These are phyloP conservation scores for Thyridium curvatum DNA, from an alignment of 2,329 filamentous ascomycete genomes.

Conservation along the genomic window DNA sequence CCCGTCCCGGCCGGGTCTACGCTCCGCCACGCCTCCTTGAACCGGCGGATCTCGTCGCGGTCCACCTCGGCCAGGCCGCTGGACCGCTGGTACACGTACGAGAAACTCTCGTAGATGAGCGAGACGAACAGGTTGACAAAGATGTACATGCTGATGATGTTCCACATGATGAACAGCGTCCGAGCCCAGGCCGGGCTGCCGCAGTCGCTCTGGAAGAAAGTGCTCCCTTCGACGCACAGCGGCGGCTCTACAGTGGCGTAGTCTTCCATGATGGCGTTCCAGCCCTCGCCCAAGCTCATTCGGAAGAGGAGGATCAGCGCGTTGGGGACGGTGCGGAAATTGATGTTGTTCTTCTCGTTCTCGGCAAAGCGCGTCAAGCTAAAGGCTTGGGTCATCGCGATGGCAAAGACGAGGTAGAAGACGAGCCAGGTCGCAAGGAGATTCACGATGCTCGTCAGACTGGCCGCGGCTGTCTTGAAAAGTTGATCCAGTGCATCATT, in stretches of 20 bases:
- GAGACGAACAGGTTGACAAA: constrained; percentile 98
- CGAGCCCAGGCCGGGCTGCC: constrained; percentile 86
- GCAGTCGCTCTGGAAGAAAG: constrained; percentile 86
- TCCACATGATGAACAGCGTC: constrained; percentile 90
- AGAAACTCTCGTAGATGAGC: constrained; percentile 98
- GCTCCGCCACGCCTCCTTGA: constrained; percentile 97
- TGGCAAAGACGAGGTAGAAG: constrained; percentile 91
- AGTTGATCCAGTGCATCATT: constrained; percentile 97
- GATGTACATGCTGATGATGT: constrained; percentile 99
- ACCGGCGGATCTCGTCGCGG: constrained; percentile 87
- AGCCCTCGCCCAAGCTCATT: constrained; percentile 90
- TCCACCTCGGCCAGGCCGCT: constrained; percentile 88
- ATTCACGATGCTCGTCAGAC: constrained; percentile 84
- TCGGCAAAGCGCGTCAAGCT: constrained; percentile 83
- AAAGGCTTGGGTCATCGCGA: constrained; percentile 92
- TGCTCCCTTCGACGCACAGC: constrained; percentile 64
- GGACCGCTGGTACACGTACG: constrained; percentile 95
- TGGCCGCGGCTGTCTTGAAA: constrained; percentile 96
- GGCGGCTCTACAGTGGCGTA: constrained; percentile 76
- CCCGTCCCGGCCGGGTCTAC: constrained; percentile 89
- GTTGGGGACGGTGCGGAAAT: constrained; percentile 91
- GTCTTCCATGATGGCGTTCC: constrained; percentile 97
- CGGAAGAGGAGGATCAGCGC: constrained; percentile 89
- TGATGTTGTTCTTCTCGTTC: constrained; percentile 70
- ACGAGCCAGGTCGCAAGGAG: constrained; percentile 95